Evolutionary conservation across 2,329 filamentous ascomycete genomes (phyloP).

Genomic region (Onygenales sp.): DNA sequence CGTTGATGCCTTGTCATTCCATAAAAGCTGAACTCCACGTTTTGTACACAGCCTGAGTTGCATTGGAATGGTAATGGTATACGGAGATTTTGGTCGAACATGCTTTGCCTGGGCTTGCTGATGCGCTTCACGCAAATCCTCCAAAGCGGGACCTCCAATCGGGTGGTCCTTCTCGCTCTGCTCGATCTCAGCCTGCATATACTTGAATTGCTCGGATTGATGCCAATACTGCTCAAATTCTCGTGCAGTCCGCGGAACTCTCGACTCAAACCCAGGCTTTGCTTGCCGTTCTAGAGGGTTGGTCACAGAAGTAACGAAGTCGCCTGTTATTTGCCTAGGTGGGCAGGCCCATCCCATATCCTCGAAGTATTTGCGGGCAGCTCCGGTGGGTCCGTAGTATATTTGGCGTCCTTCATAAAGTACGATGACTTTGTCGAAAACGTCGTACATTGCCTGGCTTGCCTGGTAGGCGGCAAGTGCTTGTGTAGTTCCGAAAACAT

Average conservation of each 20-base stretch:
- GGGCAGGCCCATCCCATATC: slow-evolving; percentile 61
- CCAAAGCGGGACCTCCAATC: slow-evolving; percentile 20
- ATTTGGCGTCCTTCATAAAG: slow-evolving; percentile 71
- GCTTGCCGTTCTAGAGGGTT: slow-evolving; percentile 52
- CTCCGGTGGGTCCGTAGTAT: slow-evolving; percentile 56
- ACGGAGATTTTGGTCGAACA: slow-evolving; percentile 45
- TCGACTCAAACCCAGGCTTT: slow-evolving; percentile 49
- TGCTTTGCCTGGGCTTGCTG: slow-evolving; percentile 27
- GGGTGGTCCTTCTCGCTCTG: slow-evolving; percentile 24
- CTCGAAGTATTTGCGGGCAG: slow-evolving; percentile 58
- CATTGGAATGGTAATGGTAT: slow-evolving; percentile 65
- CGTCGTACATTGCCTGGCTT: slow-evolving; percentile 43
- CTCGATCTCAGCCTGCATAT: slow-evolving; percentile 26
- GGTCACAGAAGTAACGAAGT: slow-evolving; percentile 62
- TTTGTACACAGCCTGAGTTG: slow-evolving; percentile 74
- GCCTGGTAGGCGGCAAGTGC: slow-evolving; percentile 52
- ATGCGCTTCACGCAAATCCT: slow-evolving; percentile 24
- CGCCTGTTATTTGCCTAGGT: slow-evolving; percentile 55
- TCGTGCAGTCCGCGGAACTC: slow-evolving; percentile 55
- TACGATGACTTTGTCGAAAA: slow-evolving; percentile 67
- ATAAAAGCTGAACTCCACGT: slow-evolving; percentile 67
- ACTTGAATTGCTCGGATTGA: slow-evolving; percentile 23
- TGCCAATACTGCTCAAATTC: slow-evolving; percentile 52
- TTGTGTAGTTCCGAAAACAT: slow-evolving; percentile 41
- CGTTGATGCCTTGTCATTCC: slow-evolving; percentile 66